Evolutionary conservation across 2,329 filamentous ascomycete species (phyloP).

Genomic region (Beauveria rudraprayagi): DNA sequence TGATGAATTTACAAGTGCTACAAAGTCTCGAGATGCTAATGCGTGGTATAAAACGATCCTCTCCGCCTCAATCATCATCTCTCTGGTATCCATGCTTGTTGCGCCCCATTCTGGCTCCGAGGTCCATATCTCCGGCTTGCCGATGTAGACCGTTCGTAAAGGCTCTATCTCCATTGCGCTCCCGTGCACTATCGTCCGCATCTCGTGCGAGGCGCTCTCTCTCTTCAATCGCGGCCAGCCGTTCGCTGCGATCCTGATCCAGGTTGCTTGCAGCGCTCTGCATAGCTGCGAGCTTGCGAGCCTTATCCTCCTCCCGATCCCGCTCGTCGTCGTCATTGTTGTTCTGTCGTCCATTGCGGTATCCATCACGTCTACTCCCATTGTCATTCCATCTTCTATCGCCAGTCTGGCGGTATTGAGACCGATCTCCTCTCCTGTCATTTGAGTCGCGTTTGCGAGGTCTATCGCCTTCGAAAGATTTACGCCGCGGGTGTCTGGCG

Average conservation of each 20-base stretch:
- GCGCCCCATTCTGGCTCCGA: constrained; percentile 45
- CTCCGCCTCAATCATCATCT: constrained; percentile 33
- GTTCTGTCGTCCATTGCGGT: constrained; percentile 14
- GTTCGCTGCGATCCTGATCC: constrained; percentile 59
- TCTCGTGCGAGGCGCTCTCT: constrained; percentile 57
- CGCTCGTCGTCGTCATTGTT: constrained; percentile 17
- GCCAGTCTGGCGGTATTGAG: neutral
- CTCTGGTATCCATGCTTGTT: constrained; percentile 36
- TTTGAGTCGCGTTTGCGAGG: neutral
- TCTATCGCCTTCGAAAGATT: neutral
- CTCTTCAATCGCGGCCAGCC: constrained; percentile 58
- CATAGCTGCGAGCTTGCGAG: constrained; percentile 64
- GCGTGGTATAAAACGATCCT: neutral
- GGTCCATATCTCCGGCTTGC: constrained; percentile 43
- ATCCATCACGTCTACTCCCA: neutral
- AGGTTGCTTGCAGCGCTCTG: constrained; percentile 61
- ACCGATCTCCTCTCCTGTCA: constrained; percentile 6
- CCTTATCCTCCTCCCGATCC: constrained; percentile 47
- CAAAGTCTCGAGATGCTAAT: neutral
- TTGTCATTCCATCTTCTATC: neutral
- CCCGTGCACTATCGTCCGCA: constrained; percentile 57
- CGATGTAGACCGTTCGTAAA: constrained; percentile 59
- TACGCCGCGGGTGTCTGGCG: neutral
- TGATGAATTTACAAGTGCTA: neutral
- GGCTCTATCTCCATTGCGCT: constrained; percentile 54